A percentile compares a stretch with the other conserved stretches of the same genome.
Evolutionary conservation across 768 basidiomycete genomes (phyloP).

Genomic region (Psilocybe sp.): DNA sequence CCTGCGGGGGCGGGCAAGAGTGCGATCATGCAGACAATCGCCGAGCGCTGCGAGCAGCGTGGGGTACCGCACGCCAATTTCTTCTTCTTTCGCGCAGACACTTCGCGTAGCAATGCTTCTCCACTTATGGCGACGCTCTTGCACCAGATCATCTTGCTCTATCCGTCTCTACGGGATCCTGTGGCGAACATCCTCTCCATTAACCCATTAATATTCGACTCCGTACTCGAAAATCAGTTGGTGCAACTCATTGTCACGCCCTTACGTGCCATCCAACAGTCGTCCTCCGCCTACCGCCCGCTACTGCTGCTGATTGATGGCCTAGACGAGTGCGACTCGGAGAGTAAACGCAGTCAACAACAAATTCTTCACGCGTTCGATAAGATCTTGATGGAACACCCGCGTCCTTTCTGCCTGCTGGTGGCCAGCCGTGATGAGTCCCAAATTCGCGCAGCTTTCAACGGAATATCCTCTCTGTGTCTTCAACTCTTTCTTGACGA

Average conservation of each 20-base stretch:
- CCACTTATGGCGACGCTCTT: too few species aligned
- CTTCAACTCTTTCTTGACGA: neutral
- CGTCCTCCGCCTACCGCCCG: neutral
- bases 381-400: neutral
- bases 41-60: neutral
- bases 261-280: neutral
- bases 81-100: neutral
- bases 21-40: neutral
- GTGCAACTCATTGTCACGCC: neutral
- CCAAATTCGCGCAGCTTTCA: neutral
- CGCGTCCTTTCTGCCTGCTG: neutral
- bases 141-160: too few species aligned
- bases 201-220: too few species aligned
- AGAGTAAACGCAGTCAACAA: neutral
- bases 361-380: neutral
- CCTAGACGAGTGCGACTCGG: slow-evolving; percentile 1
- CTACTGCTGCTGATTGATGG: neutral
- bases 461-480: neutral
- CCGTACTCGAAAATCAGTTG: neutral
- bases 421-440: neutral
- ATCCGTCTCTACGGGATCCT: too few species aligned
- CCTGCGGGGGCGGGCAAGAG: slow-evolving; percentile 3
- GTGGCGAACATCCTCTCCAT: too few species aligned
- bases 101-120: too few species aligned
- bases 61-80: neutral